Evolutionary conservation across 768 basidiomycete genomes (phyloP).

Genomic region (Ramaria sp.): DNA sequence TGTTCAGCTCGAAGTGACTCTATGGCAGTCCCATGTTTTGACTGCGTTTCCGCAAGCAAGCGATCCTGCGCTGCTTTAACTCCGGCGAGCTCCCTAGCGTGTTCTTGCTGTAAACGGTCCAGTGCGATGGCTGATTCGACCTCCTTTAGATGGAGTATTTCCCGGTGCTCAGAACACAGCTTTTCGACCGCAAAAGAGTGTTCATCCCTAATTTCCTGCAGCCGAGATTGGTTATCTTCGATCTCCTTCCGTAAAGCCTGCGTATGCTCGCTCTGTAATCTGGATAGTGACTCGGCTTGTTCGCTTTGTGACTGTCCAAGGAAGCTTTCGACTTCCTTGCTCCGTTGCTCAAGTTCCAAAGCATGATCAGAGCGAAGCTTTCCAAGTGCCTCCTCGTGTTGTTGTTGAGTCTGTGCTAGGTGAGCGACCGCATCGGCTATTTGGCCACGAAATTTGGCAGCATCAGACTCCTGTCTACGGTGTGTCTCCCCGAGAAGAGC

Average conservation of each 20-base stretch:
- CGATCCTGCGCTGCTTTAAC: slow-evolving; percentile 68
- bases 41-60: slow-evolving; percentile 62
- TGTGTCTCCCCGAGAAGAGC: slow-evolving; percentile 34
- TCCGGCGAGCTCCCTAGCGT: slow-evolving; percentile 61
- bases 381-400: slow-evolving; percentile 51
- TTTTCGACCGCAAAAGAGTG: slow-evolving; percentile 75
- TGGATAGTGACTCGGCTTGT: slow-evolving; percentile 41
- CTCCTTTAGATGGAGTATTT: slow-evolving; percentile 49
- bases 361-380: slow-evolving; percentile 44
- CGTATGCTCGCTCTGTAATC: slow-evolving; percentile 41
- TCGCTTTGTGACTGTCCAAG: slow-evolving; percentile 39
- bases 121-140: slow-evolving; percentile 49
- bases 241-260: slow-evolving; percentile 50
- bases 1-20: slow-evolving; percentile 66
- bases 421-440: slow-evolving; percentile 29
- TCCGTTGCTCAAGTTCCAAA: slow-evolving; percentile 38
- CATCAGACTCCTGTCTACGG: slow-evolving; percentile 33
- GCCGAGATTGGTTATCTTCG: slow-evolving; percentile 40
- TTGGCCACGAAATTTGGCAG: slow-evolving; percentile 31
- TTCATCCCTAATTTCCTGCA: slow-evolving; percentile 67
- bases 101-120: slow-evolving; percentile 68
- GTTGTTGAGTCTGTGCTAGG: slow-evolving; percentile 29
- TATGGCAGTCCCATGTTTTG: slow-evolving; percentile 49
- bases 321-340: slow-evolving; percentile 41
- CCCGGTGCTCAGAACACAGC: slow-evolving; percentile 60